phyloP scores from a whole-genome alignment of 495 filamentous ascomycete species.

The Amniculicola lignicola region DNA sequence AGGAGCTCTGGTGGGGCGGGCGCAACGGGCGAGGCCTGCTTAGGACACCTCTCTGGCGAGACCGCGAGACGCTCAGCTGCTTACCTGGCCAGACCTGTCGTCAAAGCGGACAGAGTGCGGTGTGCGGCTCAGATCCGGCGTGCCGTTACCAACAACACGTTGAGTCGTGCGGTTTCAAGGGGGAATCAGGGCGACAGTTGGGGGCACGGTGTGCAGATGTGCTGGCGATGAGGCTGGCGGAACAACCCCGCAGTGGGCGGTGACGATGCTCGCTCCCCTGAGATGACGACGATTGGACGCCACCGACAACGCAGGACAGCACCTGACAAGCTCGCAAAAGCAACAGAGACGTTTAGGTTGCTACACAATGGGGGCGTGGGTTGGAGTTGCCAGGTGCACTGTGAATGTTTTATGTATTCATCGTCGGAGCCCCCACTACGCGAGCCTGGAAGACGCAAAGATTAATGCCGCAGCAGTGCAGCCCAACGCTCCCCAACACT shows the following conservation, averaged over 20 bases:
- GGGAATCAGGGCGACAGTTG: not conserved
- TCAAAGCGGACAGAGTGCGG: not conserved
- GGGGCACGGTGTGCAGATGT: slow-evolving; percentile 8
- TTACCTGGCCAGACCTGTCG: slow-evolving; percentile 14
- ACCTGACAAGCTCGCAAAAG: slow-evolving; percentile 15
- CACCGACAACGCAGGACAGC: not conserved
- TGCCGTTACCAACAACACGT: too few relatives aligned
- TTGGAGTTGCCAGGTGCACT: not conserved
- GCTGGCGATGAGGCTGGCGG: slow-evolving; percentile 16
- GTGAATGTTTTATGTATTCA: not conserved
- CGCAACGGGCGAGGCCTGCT: not conserved
- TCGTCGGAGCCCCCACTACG: not conserved
- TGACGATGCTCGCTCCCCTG: slow-evolving; percentile 4
- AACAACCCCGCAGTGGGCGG: slow-evolving; percentile 15
- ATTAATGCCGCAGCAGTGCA: slow-evolving; percentile 28
- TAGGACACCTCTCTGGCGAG: too few relatives aligned
- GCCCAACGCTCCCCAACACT: slow-evolving; percentile 11
- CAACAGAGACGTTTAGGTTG: not conserved
- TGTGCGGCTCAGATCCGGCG: slow-evolving; percentile 5
- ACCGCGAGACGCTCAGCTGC: not conserved
- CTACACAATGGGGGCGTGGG: not conserved
- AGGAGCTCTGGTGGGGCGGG: slow-evolving; percentile 15
- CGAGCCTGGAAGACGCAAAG: slow-evolving; percentile 1
- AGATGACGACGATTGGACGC: slow-evolving; percentile 6
- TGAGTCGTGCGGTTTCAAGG: not conserved